These are phyloP conservation scores for Lolium rigidum DNA, from an alignment of 176 grass and related monocot species.

Conservation along the genomic window DNA sequence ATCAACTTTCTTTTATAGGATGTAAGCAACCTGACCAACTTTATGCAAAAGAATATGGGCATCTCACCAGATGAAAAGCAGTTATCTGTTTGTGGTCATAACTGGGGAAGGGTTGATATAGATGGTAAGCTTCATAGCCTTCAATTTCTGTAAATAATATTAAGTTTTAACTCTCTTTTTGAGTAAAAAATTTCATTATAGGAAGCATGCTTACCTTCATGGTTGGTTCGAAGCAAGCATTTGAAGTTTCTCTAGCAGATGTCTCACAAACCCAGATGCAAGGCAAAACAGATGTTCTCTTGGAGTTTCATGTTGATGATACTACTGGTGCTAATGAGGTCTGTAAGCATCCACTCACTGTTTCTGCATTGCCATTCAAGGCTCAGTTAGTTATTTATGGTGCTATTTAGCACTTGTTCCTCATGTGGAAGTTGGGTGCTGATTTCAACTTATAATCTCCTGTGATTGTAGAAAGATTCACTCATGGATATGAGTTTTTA, in stretches of 20 bases:
- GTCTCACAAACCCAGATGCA: slow-evolving; percentile 97
- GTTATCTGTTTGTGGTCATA: slow-evolving; percentile 83
- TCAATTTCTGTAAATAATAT: slow-evolving; percentile 34
- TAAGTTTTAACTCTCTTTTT: slow-evolving; percentile 31
- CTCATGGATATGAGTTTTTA: slow-evolving; percentile 98
- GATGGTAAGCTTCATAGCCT: slow-evolving; percentile 53
- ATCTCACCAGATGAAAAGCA: slow-evolving; percentile 86
- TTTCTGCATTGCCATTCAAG: slow-evolving; percentile 23
- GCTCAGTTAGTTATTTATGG: background rate
- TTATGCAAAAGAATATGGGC: slow-evolving; percentile 87
- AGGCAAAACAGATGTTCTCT: slow-evolving; percentile 96
- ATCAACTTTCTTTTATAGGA: slow-evolving; percentile 60
- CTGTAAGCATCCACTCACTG: slow-evolving; percentile 1
- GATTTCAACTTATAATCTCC: slow-evolving; percentile 30
- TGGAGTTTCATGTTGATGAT: slow-evolving; percentile 97
- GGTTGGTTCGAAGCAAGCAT: slow-evolving; percentile 91
- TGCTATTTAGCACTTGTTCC: slow-evolving; percentile 23
- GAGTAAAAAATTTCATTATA: slow-evolving; percentile 43
- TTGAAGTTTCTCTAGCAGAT: slow-evolving; percentile 93
- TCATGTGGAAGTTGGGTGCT: slow-evolving; percentile 18
- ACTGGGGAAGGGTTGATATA: slow-evolving; percentile 87
- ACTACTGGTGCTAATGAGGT: slow-evolving; percentile 99
- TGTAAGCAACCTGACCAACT: slow-evolving; percentile 80
- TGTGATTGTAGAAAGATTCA: slow-evolving; percentile 73
- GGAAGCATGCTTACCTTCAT: slow-evolving; percentile 92